These are phyloP conservation scores for Cenchrus fungigraminus DNA, from an alignment of 176 grass and related monocot species.

Conservation along the genomic window DNA sequence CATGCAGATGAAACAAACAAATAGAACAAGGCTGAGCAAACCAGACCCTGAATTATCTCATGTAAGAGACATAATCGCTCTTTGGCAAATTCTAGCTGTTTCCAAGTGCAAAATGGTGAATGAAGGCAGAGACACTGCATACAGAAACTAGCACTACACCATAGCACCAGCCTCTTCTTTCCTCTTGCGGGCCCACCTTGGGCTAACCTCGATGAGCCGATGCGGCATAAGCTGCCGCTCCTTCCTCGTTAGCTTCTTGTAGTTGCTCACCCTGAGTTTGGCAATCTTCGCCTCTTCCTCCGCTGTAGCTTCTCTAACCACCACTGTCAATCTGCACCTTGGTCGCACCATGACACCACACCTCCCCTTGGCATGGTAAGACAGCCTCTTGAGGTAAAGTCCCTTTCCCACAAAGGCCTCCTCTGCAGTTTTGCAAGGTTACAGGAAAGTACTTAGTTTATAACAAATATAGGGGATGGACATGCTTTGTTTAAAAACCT, in stretches of 20 bases:
- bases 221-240: slow-evolving; percentile 87
- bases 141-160: neutral
- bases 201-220: slow-evolving; percentile 80
- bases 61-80: neutral
- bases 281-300: slow-evolving; percentile 95
- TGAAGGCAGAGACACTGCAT: neutral
- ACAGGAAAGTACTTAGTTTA: neutral
- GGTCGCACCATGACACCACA: slow-evolving; percentile 79
- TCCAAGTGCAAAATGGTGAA: neutral
- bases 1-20: slow-evolving; percentile 42
- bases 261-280: slow-evolving; percentile 88
- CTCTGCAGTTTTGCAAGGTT: slow-evolving; percentile 12
- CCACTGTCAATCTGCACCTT: slow-evolving; percentile 81
- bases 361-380: slow-evolving; percentile 84
- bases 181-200: slow-evolving; percentile 66
- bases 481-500: neutral
- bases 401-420: slow-evolving; percentile 98
- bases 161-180: slow-evolving; percentile 44
- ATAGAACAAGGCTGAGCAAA: slow-evolving; percentile 23
- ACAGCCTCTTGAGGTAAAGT: slow-evolving; percentile 74
- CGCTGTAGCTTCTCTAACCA: slow-evolving; percentile 79
- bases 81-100: slow-evolving; percentile 2
- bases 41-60: neutral
- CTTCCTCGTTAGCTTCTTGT: slow-evolving; percentile 82
- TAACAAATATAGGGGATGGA: neutral